Evolutionary conservation across 176 grass and related monocot genomes (phyloP), one percentile per base, ranked within the genome.

Genomic region (Elaeis guineensis): DNA sequence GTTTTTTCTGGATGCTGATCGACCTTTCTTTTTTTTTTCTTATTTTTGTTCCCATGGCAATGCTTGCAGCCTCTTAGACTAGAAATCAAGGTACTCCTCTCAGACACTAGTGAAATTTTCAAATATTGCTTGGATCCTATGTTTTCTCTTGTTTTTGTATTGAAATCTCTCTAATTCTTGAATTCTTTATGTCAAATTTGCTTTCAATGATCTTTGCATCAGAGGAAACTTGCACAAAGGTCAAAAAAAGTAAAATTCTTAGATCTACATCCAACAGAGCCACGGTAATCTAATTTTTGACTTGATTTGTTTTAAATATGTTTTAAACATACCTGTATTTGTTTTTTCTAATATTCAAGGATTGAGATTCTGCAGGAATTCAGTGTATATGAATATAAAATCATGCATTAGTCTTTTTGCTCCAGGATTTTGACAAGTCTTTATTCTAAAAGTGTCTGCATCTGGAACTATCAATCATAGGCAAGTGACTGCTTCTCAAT

Each of bases 391-490:
- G 23, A 54, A 21, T 20, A 35, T 35, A 35, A 6, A 35, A n/a
- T n/a, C n/a, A n/a, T n/a, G n/a, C n/a, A n/a, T n/a, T n/a, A n/a
- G n/a, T n/a, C n/a, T n/a, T n/a, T 64, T 71, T n/a, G n/a, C 57
- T 76, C 66, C 35, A 97, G 93, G 87, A 97, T 97, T 67, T 70
- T 97, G 16, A 80, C 78, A n/a, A 97, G 93, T 52, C 85, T 97
- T 55, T 97, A 97, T 80, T 89, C 84, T 4, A 87, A 87, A 67
- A 97, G 70, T 50, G 84, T 97, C 48, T 91, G 93, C 84, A 97
- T 97, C 64, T 97, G 93, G 93, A 89, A 92, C 68, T 91, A 91
- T 67, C 92, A 97, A 61, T 77, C 92, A 24, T 87, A 97, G 84
- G 92, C 72, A 89, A 73, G 72, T 65, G 49, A 32, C 51, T 63